Conservation (phyloP, 2,329 filamentous ascomycete genomes). For the Talaromyces sp. region DNA sequence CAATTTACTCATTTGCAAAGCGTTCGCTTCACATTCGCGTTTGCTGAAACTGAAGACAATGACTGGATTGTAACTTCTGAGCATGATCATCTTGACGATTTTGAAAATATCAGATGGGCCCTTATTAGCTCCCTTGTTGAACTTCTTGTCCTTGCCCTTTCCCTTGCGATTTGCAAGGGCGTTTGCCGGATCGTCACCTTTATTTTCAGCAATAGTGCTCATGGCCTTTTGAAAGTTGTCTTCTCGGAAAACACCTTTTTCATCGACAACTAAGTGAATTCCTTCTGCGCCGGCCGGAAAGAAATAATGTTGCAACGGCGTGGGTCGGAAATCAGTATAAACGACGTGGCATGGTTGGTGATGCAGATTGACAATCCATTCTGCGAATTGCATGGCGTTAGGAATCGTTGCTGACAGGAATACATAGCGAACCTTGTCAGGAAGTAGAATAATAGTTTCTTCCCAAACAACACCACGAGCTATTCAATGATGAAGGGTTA, state of each 20-base stretch:
- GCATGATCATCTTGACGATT: slow-evolving; percentile 98
- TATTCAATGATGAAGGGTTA: slow-evolving; percentile 23
- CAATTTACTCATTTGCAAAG: slow-evolving; percentile 78
- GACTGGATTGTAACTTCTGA: slow-evolving; percentile 94
- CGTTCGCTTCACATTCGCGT: slow-evolving; percentile 87
- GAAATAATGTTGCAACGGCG: slow-evolving; percentile 95
- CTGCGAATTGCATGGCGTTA: slow-evolving; percentile 97
- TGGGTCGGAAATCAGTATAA: slow-evolving; percentile 97
- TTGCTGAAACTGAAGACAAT: slow-evolving; percentile 99
- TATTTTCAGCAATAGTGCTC: slow-evolving; percentile 80
- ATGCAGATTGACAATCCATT: slow-evolving; percentile 98
- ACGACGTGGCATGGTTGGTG: slow-evolving; percentile 97
- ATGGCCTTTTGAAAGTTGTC: slow-evolving; percentile 98
- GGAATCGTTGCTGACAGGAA: slow-evolving; percentile 98
- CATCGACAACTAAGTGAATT: slow-evolving; percentile 90
- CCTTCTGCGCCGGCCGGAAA: slow-evolving; percentile 90
- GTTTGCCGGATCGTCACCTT: slow-evolving; percentile 78
- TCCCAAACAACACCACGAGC: slow-evolving; percentile 96
- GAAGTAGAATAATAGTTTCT: slow-evolving; percentile 95
- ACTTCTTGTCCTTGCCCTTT: slow-evolving; percentile 86
- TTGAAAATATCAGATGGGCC: slow-evolving; percentile 84
- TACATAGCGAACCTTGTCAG: slow-evolving; percentile 97
- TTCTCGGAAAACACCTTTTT: slow-evolving; percentile 93
- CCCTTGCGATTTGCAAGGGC: slow-evolving; percentile 76
- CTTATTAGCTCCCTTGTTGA: slow-evolving; percentile 76